Evolutionary conservation across 306 rosid species (phyloP), one percentile per base, ranked within the genome.

Genomic region (Casuarina equisetifolia): DNA sequence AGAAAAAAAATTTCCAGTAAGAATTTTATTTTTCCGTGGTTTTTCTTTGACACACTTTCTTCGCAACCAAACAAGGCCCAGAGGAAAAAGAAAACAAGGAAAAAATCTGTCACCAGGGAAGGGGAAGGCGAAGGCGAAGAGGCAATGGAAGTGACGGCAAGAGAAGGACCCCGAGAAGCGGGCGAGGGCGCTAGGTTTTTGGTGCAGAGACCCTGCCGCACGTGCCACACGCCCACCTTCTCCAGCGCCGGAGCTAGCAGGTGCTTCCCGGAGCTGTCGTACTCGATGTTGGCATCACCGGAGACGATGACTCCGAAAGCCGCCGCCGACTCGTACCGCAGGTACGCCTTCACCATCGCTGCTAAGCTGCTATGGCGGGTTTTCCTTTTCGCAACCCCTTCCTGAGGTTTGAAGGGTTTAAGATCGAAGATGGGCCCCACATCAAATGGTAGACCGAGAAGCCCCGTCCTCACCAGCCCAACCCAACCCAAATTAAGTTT

Each of bases 241-340:
- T 91, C 98, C 53, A 95, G 92, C 2, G 97, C 98, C 49, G 97
- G 97, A 77, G 96, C 86, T n/a, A 95, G 84, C 8, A 95, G 93
- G 82, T 89, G 89, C 75, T 89, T 92, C 52, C 98, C 98, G 78
- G 93, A 89, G 84, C 80, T 83, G 69, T 89, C 93, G 77, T 86
- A 92, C 2, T 88, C 4, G 10, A 95, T 88, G 71, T 92, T 95
- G 0, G 97, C 87, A 0, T 89, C 98, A n/a, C 84, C 84, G 57
- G 98, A 95, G 15, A 82, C 91, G 39, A 95, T 87, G 7, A 95
- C 97, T 3, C 98, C 98, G 49, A 95, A 95, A 4, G 87, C 83
- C 69, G 92, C 78, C 80, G 95, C 87, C 70, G 89, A 90, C 84
- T 92, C 97, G 78, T 92, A 95, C 6, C 97, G 91, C 53, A 89